Percentiles rank a stretch among this genome's conserved stretches.
Evolutionary conservation across 129 eudicot genomes (phyloP).

Genomic region (Helianthus tuberosus): DNA sequence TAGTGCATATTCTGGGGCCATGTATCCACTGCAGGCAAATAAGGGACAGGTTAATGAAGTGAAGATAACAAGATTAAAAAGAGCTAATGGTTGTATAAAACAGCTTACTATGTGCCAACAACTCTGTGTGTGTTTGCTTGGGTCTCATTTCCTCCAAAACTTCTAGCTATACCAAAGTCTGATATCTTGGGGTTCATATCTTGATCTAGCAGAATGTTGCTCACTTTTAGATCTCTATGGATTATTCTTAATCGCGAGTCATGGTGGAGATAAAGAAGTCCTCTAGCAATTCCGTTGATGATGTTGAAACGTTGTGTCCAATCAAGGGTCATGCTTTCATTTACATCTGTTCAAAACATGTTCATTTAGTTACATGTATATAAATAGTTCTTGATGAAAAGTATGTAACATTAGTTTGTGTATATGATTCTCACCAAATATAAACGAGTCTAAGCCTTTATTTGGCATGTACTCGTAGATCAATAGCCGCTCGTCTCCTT

Average conservation of each 20-base stretch:
- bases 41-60: not conserved
- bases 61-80: not conserved
- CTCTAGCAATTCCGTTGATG: conserved; percentile 45
- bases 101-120: conserved; percentile 34
- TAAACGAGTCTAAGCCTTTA: conserved; percentile 24
- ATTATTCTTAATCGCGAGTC: conserved; percentile 42
- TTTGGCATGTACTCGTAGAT: conserved; percentile 24
- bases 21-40: conserved; percentile 32
- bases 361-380: not conserved
- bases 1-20: conserved; percentile 31
- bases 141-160: conserved; percentile 34
- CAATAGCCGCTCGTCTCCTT: conserved; percentile 13
- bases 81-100: not conserved
- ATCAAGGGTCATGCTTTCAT: conserved; percentile 12
- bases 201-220: conserved; percentile 39
- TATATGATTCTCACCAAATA: conserved; percentile 27
- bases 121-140: conserved; percentile 39
- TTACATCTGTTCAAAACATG: not conserved
- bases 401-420: not conserved
- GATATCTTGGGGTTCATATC: conserved; percentile 50
- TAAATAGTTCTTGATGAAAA: not conserved
- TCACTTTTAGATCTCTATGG: conserved; percentile 47
- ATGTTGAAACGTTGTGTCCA: conserved; percentile 39
- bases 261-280: conserved; percentile 44
- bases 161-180: conserved; percentile 51